phyloP scores from a whole-genome alignment of 495 filamentous ascomycete species.

The Hypoxylon intermedium region DNA sequence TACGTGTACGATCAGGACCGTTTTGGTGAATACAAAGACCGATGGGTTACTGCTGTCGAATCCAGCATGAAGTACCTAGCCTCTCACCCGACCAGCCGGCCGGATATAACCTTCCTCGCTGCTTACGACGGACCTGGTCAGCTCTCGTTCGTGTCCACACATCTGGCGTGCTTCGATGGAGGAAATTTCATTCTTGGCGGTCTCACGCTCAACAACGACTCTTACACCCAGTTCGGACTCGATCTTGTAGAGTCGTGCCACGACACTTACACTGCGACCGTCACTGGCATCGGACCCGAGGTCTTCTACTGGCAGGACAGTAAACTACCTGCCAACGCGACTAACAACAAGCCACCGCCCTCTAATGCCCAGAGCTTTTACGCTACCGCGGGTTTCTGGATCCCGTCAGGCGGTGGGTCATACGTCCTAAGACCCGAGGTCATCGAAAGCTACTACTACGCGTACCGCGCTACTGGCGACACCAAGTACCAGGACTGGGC shows the following conservation, averaged over 20 bases:
- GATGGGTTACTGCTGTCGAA: slow-evolving; percentile 80
- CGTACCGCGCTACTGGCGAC: slow-evolving; percentile 78
- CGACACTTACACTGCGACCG: slow-evolving; percentile 71
- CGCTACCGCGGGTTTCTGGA: slow-evolving; percentile 73
- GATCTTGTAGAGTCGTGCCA: slow-evolving; percentile 75
- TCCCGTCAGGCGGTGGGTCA: slow-evolving; percentile 52
- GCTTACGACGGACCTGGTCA: slow-evolving; percentile 59
- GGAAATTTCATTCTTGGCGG: slow-evolving; percentile 91
- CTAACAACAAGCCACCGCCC: slow-evolving; percentile 52
- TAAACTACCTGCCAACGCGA: slow-evolving; percentile 44
- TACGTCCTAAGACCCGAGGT: slow-evolving; percentile 87
- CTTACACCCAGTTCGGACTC: slow-evolving; percentile 78
- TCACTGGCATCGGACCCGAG: slow-evolving; percentile 82
- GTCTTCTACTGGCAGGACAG: slow-evolving; percentile 71
- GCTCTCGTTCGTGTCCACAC: slow-evolving; percentile 61
- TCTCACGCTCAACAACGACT: slow-evolving; percentile 64
- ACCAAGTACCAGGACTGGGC: slow-evolving; percentile 79
- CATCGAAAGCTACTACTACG: slow-evolving; percentile 88
- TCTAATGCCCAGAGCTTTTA: slow-evolving; percentile 64
- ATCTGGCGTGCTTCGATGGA: slow-evolving; percentile 83
- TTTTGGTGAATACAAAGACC: slow-evolving; percentile 69
- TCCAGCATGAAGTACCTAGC: slow-evolving; percentile 75
- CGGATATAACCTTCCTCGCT: slow-evolving; percentile 78
- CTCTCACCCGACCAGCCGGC: slow-evolving; percentile 71
- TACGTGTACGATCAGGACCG: slow-evolving; percentile 77